phyloP scores from a whole-genome alignment of 2,329 filamentous ascomycete species.

The Albophoma yamanashiensis region DNA sequence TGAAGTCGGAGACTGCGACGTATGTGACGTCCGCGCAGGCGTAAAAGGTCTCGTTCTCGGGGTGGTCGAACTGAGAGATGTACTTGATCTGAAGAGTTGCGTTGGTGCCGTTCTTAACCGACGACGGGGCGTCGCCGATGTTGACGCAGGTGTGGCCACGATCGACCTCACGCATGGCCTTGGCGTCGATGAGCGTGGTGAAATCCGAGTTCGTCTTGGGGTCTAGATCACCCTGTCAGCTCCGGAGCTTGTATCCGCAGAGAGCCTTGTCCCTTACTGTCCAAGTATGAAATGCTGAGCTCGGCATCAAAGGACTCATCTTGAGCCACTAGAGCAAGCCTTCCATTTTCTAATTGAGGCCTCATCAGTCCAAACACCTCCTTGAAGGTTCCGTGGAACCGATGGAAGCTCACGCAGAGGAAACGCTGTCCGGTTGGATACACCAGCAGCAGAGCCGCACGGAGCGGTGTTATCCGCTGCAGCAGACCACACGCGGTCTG shows the following conservation, averaged over 20 bases:
- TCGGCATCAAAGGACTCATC: constrained; percentile 45
- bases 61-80: constrained; percentile 30
- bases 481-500: constrained; percentile 43
- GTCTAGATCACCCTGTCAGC: constrained; percentile 14
- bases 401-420: constrained; percentile 31
- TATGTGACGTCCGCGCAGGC: constrained; percentile 38
- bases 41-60: constrained; percentile 34
- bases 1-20: constrained; percentile 23
- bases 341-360: constrained; percentile 34
- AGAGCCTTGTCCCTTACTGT: constrained; percentile 22
- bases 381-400: fast-evolving
- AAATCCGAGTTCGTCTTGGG: constrained; percentile 29
- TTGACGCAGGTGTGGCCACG: constrained; percentile 35
- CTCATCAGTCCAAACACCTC: neutral
- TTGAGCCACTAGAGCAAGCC: constrained; percentile 44
- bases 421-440: constrained; percentile 42
- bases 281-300: constrained; percentile 40
- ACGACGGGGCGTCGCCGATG: constrained; percentile 21
- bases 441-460: constrained; percentile 39
- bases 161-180: constrained; percentile 26
- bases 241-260: too few relatives aligned
- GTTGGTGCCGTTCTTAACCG: constrained; percentile 27
- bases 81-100: constrained; percentile 40
- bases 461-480: constrained; percentile 44
- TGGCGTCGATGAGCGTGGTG: constrained; percentile 23